Evolutionary conservation across 1,284 basidiomycete genomes (phyloP), one percentile per base, ranked within the genome.

Genomic region (Boletus holoroseus): DNA sequence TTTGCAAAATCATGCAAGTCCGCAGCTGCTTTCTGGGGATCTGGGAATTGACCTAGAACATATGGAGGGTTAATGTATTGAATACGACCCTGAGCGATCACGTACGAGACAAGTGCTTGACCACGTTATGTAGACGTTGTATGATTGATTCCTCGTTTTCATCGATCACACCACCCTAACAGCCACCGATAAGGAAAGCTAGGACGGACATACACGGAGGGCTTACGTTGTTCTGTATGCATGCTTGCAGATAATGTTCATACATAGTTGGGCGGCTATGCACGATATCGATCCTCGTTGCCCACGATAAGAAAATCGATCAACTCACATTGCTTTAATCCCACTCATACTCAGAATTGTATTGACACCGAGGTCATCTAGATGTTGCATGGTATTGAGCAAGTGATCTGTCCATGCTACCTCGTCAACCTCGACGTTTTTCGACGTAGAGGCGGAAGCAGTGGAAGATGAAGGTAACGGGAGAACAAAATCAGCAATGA

Each of bases 1-100:
- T 88, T 87, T 1, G 94, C 94, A 60, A 99, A 97, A 0, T 80
- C 68, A 18, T 83, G 75, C 20, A 99, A 71, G 62, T 97, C 94
- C 50, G 88, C 88, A 2, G 74, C 71, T 0, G 83, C 87, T 63
- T 90, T 90, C 36, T 81, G 75, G 1, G 80, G 73, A 47, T 97
- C 93, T 3, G 82, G 75, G 58, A 84, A 88, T 43, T 68, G 68
- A 15, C 58, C 83, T 84, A 54, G 16, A 16, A 42, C 7, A 42
- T 9, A 28, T 16, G 40, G 40, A 40, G 27, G 24, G 50, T 53
- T 34, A 53, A 38, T 5, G 13, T 2, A 47, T 32, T 43, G 43
- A 41, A 44, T 31, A 15, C 8, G 40, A 30, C 27, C 41, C 36
- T 34, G 26, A 42, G 11, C 59, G 30, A 59, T 38, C 35, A 55